A percentile compares a stretch with the other conserved stretches of the same genome.
Conservation (phyloP, 176 grass and related monocot species). For the Triticum urartu region DNA sequence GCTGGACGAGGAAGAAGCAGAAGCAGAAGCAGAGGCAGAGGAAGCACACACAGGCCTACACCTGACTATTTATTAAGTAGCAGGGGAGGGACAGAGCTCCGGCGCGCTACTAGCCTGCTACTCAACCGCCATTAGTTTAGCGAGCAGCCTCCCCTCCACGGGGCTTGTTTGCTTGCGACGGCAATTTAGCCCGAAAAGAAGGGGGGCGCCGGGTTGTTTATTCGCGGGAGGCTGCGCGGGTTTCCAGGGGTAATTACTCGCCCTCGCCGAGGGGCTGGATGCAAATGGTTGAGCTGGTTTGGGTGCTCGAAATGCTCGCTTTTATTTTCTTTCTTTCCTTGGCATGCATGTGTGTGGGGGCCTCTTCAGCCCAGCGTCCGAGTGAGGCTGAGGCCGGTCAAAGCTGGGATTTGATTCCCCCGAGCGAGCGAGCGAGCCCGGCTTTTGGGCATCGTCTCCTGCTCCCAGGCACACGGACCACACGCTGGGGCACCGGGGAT, state of each 20-base stretch:
- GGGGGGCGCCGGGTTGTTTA: constrained; percentile 19
- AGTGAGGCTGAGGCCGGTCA: constrained; percentile 49
- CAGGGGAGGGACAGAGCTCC: not conserved
- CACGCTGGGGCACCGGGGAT: not conserved
- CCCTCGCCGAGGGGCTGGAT: not conserved
- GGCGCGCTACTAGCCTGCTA: not conserved
- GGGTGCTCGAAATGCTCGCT: not conserved
- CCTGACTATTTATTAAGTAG: constrained; percentile 49
- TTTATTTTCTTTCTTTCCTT: not conserved
- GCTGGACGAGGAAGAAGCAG: not conserved
- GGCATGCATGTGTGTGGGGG: not conserved
- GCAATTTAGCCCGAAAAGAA: constrained; percentile 37
- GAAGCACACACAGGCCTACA: constrained; percentile 23
- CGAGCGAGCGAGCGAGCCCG: constrained; percentile 24
- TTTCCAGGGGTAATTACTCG: not conserved
- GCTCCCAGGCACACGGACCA: not conserved
- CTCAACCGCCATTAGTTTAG: constrained; percentile 39
- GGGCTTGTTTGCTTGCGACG: constrained; percentile 48
- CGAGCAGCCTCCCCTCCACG: not conserved
- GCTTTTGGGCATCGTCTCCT: constrained; percentile 46
- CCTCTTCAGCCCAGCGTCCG: constrained; percentile 34
- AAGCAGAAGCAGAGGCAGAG: constrained; percentile 34
- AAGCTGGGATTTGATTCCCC: constrained; percentile 78
- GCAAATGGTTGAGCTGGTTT: not conserved
- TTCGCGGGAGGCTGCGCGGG: not conserved